Base-by-base conservation (phyloP, 2,329 filamentous ascomycete species). In the Aureobasidium vineae region DNA sequence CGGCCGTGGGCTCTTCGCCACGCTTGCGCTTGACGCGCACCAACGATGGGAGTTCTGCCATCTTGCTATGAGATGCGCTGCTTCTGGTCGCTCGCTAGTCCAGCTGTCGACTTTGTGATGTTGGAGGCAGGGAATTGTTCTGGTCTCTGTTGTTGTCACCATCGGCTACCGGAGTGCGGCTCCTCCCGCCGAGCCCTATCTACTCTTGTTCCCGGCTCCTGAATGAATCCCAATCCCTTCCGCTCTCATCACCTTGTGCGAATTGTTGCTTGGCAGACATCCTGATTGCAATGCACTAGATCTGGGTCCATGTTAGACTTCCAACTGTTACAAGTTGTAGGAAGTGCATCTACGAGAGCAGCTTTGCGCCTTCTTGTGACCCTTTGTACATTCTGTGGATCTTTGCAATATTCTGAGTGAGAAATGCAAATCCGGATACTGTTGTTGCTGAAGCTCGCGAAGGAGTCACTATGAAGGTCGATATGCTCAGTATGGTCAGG, bases 11-110 rank as follows among this genome's bases (percentile, higher is more conserved):
- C 56, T 83, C 82, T 64, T 86, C 84, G 65, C 81, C 80, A 65
- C 84, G 81, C 70, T 84, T 83, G 66, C 84, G 80, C 75, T 86
- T 86, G 72, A 86, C 80, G 28, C 79, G 80, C 60, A 84, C 82
- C 47, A 81, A 78, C 64, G 83, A 81, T 47, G 81, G 82, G 52
- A 81, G 79, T 45, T 80, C 71, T 33, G 80, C 66, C 80, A 83
- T 83, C 23, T 64, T 71, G 41, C 36, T 38, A 38, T 36, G 11
- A 10, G 40, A 15, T 63, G 19, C 19, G 31, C 19, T 38, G 15
- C 7, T 11, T 11, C n/a, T 52, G 19, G 23, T 1, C 11, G 33
- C 31, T 31, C 31, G 31, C 41, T 43, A 5, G 5, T 7, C 15
- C 7, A 15, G 60, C n/a, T 4, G 13, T 16, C 26, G n/a, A 60